Evolutionary conservation across 805 yeast species (phyloP).

Genomic region (Nadsonia fulvescens): DNA sequence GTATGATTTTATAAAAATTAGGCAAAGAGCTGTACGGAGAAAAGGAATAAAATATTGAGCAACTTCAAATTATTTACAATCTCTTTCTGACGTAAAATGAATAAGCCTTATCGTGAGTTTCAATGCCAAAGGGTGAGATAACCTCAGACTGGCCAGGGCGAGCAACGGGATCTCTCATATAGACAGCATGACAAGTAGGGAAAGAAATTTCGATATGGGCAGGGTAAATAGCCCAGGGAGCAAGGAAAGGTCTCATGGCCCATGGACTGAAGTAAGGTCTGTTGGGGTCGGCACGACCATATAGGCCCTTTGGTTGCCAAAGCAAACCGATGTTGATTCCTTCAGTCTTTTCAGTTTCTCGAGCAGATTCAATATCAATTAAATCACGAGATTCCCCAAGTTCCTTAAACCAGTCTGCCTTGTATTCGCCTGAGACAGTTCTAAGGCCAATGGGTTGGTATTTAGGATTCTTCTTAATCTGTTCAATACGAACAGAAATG

Average conservation of each 20-base stretch:
- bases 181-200: constrained; percentile 89
- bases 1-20: neutral
- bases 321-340: constrained; percentile 40
- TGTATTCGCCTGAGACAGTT: constrained; percentile 28
- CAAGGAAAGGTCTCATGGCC: constrained; percentile 84
- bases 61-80: constrained; percentile 2
- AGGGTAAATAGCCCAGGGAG: constrained; percentile 84
- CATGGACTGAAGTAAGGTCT: constrained; percentile 92
- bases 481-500: constrained; percentile 13
- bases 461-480: constrained; percentile 6
- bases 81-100: constrained; percentile 48
- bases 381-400: constrained; percentile 26
- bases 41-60: neutral
- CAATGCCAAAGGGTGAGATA: constrained; percentile 69
- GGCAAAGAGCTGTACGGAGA: neutral
- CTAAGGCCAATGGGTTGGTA: constrained; percentile 11
- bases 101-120: constrained; percentile 81
- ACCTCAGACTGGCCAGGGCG: constrained; percentile 95
- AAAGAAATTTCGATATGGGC: constrained; percentile 82
- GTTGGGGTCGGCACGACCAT: constrained; percentile 59
- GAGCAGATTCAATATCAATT: constrained; percentile 27
- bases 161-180: constrained; percentile 90
- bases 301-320: constrained; percentile 59
- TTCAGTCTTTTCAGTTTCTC: constrained; percentile 33
- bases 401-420: constrained; percentile 32